Base-by-base conservation (phyloP, 148 eudicot genomes). In the Chenopodium berlandieri region DNA sequence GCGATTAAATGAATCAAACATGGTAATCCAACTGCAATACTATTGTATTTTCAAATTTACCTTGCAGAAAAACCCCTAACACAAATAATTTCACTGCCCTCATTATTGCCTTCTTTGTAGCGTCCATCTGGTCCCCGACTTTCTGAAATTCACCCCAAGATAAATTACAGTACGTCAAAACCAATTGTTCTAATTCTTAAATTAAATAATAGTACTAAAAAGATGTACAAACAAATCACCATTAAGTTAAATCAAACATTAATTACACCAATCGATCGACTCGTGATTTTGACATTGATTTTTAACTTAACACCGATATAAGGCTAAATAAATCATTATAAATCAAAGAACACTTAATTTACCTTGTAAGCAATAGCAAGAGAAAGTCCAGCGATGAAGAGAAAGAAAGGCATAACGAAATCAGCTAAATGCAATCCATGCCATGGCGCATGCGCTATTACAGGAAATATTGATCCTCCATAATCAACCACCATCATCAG, bases 341-440 rank as follows among this genome's bases (percentile, higher is more conserved):
- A 40, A 40, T 40, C 44, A 40, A 40, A 40, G 44, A 40, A 40
- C 44, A 6, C 44, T 40, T 17, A 19, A 72, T 17, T 11, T 46
- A 94, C 98, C 98, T 92, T 92, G 80, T 91, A 89, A 56, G 80
- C 91, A 87, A 92, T 88, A 70, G 97, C 94, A 25, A 91, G 89
- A 75, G 98, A 90, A 83, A 92, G 82, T 54, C 98, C 98, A 77
- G 92, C 94, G 70, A 90, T 86, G 78, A 94, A 94, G 52, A 94
- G 95, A 82, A 94, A 94, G 85, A 92, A 92, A 47, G 98, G 97
- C 97, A 92, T 92, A 60, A 94, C 98, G 81, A 92, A 86, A 82
- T 94, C 97, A 19, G 98, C 98, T 86, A 94, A 87, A 79, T 90
- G 93, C 60, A 92, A 70, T 50, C 98, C 97, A 88, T 90, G 85